These are phyloP conservation scores for Cucumis hystrix DNA, from an alignment of 306 rosid species.

Conservation along the genomic window DNA sequence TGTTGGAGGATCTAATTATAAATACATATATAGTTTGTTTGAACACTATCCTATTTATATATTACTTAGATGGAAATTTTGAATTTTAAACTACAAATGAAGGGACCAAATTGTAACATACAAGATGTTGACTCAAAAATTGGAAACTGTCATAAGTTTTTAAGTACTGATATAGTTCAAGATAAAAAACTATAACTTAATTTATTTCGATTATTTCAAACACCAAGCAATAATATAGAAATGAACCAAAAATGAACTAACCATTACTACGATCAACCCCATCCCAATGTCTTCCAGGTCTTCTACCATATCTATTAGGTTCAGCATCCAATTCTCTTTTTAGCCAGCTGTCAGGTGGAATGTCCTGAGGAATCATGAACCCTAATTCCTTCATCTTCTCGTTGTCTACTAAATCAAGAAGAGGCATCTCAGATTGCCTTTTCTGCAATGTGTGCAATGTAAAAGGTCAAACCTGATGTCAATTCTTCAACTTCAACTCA, in stretches of 20 bases:
- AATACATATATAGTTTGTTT: no score
- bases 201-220: not conserved
- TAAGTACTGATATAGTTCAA: not conserved
- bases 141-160: no score
- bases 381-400: slow-evolving; percentile 83
- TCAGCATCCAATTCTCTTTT: slow-evolving; percentile 67
- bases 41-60: no score
- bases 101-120: no score
- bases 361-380: slow-evolving; percentile 73
- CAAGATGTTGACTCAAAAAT: no score
- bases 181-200: not conserved
- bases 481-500: not conserved
- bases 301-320: slow-evolving; percentile 64
- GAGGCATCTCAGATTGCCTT: slow-evolving; percentile 41
- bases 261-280: slow-evolving; percentile 92
- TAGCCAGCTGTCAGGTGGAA: slow-evolving; percentile 83
- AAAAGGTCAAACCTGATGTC: slow-evolving; percentile 11
- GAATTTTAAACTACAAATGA: no score
- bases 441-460: slow-evolving; percentile 33
- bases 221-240: not conserved
- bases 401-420: slow-evolving; percentile 42
- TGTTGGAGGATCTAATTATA: no score
- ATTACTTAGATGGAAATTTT: no score
- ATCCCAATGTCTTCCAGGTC: slow-evolving; percentile 95
- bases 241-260: slow-evolving; percentile 22